A percentile compares a stretch with the other conserved stretches of the same genome.
Evolutionary conservation across 345 rosid genomes (phyloP).

Genomic region (Eucalyptus urophylla): DNA sequence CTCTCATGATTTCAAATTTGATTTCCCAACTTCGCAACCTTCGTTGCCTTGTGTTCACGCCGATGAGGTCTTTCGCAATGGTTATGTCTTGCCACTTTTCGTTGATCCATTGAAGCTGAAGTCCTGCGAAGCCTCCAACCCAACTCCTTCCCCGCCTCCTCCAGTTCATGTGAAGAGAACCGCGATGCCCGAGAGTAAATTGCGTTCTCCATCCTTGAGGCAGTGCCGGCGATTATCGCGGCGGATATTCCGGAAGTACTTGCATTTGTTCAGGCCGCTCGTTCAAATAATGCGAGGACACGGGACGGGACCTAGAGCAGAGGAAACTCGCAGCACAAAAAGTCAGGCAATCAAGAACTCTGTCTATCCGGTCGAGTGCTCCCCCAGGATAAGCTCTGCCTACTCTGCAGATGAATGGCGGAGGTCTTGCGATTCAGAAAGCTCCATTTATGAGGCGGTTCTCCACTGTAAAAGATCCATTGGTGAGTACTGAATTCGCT

Average conservation of each 20-base stretch:
- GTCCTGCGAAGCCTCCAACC: slow-evolving; percentile 10
- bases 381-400: slow-evolving; percentile 62
- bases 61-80: slow-evolving; percentile 78
- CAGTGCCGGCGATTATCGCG: slow-evolving; percentile 47
- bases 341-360: slow-evolving; percentile 21
- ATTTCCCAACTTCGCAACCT: slow-evolving; percentile 45
- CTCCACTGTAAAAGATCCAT: slow-evolving; percentile 13
- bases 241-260: slow-evolving; percentile 48
- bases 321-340: slow-evolving; percentile 1
- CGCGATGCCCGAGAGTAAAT: background rate
- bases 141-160: slow-evolving; percentile 5
- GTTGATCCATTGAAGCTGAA: slow-evolving; percentile 25
- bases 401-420: slow-evolving; percentile 52
- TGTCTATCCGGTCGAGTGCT: slow-evolving; percentile 43
- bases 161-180: slow-evolving; percentile 10
- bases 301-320: slow-evolving; percentile 19
- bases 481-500: background rate
- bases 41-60: slow-evolving; percentile 49
- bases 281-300: slow-evolving; percentile 37
- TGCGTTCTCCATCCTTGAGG: slow-evolving; percentile 23
- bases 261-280: slow-evolving; percentile 63
- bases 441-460: slow-evolving; percentile 10
- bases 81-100: slow-evolving; percentile 62
- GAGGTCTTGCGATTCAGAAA: slow-evolving; percentile 2
- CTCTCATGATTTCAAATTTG: slow-evolving; percentile 65